Base-by-base conservation (phyloP, 768 basidiomycete genomes). In the Pleurotus cornucopiae region DNA sequence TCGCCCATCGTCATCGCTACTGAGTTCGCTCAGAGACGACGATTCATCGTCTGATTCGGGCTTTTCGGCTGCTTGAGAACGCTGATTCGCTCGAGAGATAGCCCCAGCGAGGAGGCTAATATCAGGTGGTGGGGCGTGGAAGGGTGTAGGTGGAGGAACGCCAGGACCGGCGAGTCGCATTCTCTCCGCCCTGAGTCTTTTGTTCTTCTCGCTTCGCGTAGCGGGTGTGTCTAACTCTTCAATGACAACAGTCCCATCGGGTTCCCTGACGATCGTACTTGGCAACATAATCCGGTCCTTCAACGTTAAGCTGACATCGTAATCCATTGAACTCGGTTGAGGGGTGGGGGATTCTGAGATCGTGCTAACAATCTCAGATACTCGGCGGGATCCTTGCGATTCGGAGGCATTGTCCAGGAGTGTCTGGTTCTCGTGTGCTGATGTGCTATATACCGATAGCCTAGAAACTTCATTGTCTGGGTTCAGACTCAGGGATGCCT, bases 211-310 rank as follows among this genome's bases (percentile, higher is more conserved):
- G 49, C 80, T 76, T 3, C 88, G 81, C 40, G 80, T 85, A 3
- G 78, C 78, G 37, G 88, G 88, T 4, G 89, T 85, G 62, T 89
- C 89, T 20, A 90, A 73, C 57, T 83, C 81, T 63, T 91, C 88
- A 55, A 90, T 80, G 54, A 88, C 79, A 46, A 85, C 75, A 56
- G 70, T 75, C n/a, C 80, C 79, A 44, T 72, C 71, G n/a, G 77
- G 70, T 18, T 63, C 60, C 9, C 63, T 62, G 9, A 72, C 63
- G 11, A 69, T 67, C 16, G 58, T 65, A 13, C 57, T 63, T 20
- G 58, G 64, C 57, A 49, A 60, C 59, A 51, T 55, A 40, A 58
- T 56, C 60, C 60, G 51, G 25, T 53, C 51, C 20, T 23, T n/a
- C 20, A 49, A 37, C 16, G 60, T 55, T n/a, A 58, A 49, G 45